phyloP scores from a whole-genome alignment of 2,329 filamentous ascomycete genomes.

The Monosporascus cannonballus region DNA sequence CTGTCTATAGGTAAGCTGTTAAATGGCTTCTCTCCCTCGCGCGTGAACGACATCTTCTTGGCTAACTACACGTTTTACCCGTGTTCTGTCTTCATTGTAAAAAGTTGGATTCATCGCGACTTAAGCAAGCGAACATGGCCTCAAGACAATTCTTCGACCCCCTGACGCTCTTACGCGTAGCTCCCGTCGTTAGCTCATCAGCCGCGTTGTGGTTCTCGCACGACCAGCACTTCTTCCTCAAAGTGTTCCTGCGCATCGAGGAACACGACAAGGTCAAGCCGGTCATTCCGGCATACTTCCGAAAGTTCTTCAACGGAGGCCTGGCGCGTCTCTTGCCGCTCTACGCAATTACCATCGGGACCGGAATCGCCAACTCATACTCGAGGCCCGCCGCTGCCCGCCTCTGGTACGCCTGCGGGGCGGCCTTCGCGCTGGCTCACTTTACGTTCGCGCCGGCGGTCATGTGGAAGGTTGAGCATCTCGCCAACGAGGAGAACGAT shows the following conservation, averaged over 20 bases:
- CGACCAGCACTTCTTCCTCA: conserved; percentile 39
- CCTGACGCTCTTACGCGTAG: conserved; percentile 32
- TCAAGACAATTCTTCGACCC: conserved; percentile 32
- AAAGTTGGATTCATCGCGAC: no score
- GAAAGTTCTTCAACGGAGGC: conserved; percentile 29
- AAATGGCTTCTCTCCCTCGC: no score
- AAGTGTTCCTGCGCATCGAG: conserved; percentile 26
- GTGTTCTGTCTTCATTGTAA: no score
- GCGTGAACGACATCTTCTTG: no score
- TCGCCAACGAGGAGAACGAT: conserved; percentile 18
- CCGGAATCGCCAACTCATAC: conserved; percentile 21
- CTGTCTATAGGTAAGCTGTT: no score
- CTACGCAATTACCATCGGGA: conserved; percentile 20
- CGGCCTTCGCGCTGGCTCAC: conserved; percentile 22
- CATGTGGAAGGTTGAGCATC: conserved; percentile 21
- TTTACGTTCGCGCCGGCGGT: conserved; percentile 26
- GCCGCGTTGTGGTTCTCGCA: conserved; percentile 38
- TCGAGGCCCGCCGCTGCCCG: conserved; percentile 12
- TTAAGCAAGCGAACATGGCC: conserved; percentile 24
- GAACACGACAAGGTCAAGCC: conserved; percentile 25
- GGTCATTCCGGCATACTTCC: conserved; percentile 38
- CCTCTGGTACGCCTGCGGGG: conserved; percentile 25
- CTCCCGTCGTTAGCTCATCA: conserved; percentile 41
- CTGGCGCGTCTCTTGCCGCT: conserved; percentile 21
- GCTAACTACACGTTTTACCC: no score